These are phyloP conservation scores for Botrytis fabae DNA, from an alignment of 2,329 filamentous ascomycete species.

Conservation along the genomic window DNA sequence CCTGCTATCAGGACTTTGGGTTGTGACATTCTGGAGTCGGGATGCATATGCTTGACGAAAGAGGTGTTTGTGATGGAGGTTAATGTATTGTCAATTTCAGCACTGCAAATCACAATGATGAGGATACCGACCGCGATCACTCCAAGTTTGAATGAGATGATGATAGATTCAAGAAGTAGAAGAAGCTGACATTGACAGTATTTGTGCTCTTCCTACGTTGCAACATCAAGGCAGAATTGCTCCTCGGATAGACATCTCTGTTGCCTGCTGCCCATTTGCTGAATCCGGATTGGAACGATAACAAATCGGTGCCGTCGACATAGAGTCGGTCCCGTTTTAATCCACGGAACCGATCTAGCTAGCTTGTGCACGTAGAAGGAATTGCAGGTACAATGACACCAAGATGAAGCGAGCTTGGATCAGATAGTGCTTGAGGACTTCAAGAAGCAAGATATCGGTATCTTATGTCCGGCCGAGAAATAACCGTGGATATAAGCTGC, in stretches of 20 bases:
- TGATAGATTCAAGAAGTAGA: too few species aligned
- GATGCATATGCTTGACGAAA: neutral
- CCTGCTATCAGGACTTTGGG: conserved; percentile 35
- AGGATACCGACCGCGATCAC: neutral
- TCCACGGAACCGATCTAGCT: neutral
- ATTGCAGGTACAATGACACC: neutral
- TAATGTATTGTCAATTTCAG: neutral
- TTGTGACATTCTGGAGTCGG: neutral
- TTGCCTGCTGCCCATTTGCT: neutral
- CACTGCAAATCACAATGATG: neutral
- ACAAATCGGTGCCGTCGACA: neutral
- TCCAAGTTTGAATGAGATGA: neutral
- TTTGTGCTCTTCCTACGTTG: neutral
- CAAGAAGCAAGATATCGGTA: too few species aligned
- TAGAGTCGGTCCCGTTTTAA: neutral
- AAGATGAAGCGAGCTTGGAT: neutral
- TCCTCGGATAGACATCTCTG: neutral
- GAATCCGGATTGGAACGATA: neutral
- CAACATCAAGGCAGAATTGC: neutral
- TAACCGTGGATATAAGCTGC: neutral
- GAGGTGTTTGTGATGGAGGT: neutral
- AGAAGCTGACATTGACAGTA: neutral
- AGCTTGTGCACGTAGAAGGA: neutral
- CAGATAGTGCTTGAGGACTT: neutral
- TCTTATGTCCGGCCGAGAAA: neutral